Conservation (phyloP, 768 basidiomycete species). For the Pleurotus platypus region DNA sequence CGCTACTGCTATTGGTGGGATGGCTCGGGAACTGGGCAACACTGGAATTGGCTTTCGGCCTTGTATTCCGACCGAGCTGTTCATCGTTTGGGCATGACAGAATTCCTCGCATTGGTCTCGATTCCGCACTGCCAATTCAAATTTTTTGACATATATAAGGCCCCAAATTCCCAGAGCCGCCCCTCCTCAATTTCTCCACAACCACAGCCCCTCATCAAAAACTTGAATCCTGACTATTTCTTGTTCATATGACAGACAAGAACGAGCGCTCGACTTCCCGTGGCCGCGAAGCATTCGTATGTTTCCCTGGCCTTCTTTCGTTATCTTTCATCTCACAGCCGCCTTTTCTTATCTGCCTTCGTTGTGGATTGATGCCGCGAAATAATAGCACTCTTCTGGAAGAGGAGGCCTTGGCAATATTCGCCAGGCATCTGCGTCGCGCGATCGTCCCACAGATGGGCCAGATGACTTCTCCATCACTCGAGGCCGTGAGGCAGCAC, state of each 20-base stretch:
- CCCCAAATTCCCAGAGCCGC: background rate
- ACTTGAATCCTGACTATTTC: background rate
- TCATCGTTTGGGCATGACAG: background rate
- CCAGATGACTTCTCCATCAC: conserved; percentile 55
- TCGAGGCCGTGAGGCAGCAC: conserved; percentile 57
- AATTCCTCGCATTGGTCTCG: background rate
- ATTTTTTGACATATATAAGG: background rate
- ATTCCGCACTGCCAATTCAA: background rate
- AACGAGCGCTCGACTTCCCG: conserved; percentile 50
- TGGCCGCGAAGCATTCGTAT: conserved; percentile 56
- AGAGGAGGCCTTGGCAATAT: conserved; percentile 73
- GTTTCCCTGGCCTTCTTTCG: conserved; percentile 18
- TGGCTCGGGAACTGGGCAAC: background rate
- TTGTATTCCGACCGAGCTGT: background rate
- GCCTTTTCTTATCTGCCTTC: background rate
- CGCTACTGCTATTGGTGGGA: background rate
- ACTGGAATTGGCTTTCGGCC: background rate
- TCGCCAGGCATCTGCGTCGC: conserved; percentile 41
- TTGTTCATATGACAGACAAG: conserved; percentile 22
- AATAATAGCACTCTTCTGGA: conserved; percentile 50
- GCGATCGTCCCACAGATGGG: conserved; percentile 39
- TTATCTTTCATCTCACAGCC: background rate
- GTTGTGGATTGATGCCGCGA: background rate
- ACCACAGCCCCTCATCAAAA: background rate
- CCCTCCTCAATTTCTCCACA: background rate